Evolutionary conservation across 106 monocot genomes (phyloP), one percentile per base, ranked within the genome.

Genomic region (Dactylorhiza incarnata): DNA sequence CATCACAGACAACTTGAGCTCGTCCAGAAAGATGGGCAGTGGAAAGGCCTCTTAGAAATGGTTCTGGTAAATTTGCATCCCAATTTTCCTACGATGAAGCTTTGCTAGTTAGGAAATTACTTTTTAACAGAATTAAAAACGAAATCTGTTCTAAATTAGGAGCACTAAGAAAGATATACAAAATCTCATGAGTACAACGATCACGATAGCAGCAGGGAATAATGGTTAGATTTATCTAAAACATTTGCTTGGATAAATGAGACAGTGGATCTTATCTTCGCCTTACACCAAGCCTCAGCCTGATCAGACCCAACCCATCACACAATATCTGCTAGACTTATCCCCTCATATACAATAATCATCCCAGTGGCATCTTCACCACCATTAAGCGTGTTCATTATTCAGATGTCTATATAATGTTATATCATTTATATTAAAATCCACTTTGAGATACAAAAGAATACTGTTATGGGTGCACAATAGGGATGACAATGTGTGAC

Each of bases 1-100:
- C 79, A 65, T 93, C 95, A 77, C 72, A 71, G 45, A 96, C 69
- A 71, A 85, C 84, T 79, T 96, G 95, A 73, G 90, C 93, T 49
- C 93, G 63, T 43, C 95, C 95, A 70, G 65, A 75, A 61, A 96
- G 76, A 74, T 16, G 74, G 3, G 91, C 86, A 43, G 70, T 76
- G 15, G 85, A 82, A 72, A 96, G 83, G 11, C 95, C 95, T 81
- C 80, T 85, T 61, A 86, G 70, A 85, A 93, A 93, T 73, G 78
- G 48, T 45, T 83, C 83, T 80, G 87, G 89, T 71, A 94, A 81
- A 45, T 37, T 77, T 79, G 71, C 71, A 58, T 78, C 69, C 23
- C 76, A 20, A 48, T 59, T 68, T 78, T 77, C 83, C 87, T 85
- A 80, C 49, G 71, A 48, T 49, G 73, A 20, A 72, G 71, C 62